Percentiles rank a stretch among this genome's conserved stretches.
Evolutionary conservation across 1,139 yeast species (phyloP).

Genomic region (Suzukiozyma palmioleophila): DNA sequence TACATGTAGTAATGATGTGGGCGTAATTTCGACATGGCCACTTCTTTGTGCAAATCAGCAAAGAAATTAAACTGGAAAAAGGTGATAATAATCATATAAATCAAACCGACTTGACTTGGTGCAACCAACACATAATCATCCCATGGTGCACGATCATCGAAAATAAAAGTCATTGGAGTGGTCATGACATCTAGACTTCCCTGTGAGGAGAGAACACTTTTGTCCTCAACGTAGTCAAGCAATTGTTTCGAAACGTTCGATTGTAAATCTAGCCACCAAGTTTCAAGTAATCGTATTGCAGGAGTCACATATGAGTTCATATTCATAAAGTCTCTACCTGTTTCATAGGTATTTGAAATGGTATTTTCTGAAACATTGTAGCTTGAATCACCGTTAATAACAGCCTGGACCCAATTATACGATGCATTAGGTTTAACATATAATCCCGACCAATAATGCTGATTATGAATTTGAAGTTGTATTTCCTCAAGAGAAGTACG

Average conservation of each 20-base stretch:
- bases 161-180: constrained; percentile 33
- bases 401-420: constrained; percentile 23
- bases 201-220: constrained; percentile 12
- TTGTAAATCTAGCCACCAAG: constrained; percentile 6
- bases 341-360: constrained; percentile 28
- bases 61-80: constrained; percentile 55
- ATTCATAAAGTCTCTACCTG: constrained; percentile 35
- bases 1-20: constrained; percentile 26
- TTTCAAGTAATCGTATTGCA: constrained; percentile 7
- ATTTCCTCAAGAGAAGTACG: constrained; percentile 30
- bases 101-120: constrained; percentile 71
- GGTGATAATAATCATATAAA: constrained; percentile 68
- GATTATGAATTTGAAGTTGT: constrained; percentile 36
- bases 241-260: constrained; percentile 6
- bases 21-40: constrained; percentile 32
- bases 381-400: constrained; percentile 19
- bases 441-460: constrained; percentile 41
- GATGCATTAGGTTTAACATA: constrained; percentile 39
- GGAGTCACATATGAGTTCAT: constrained; percentile 11
- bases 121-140: constrained; percentile 50
- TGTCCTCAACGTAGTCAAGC: constrained; percentile 7
- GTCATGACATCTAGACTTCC: constrained; percentile 20
- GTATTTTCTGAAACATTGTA: constrained; percentile 26
- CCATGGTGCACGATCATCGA: constrained; percentile 48
- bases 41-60: constrained; percentile 46